These are phyloP conservation scores for Phaffomyces opuntiae DNA, from an alignment of 805 yeast genomes.

Conservation along the genomic window DNA sequence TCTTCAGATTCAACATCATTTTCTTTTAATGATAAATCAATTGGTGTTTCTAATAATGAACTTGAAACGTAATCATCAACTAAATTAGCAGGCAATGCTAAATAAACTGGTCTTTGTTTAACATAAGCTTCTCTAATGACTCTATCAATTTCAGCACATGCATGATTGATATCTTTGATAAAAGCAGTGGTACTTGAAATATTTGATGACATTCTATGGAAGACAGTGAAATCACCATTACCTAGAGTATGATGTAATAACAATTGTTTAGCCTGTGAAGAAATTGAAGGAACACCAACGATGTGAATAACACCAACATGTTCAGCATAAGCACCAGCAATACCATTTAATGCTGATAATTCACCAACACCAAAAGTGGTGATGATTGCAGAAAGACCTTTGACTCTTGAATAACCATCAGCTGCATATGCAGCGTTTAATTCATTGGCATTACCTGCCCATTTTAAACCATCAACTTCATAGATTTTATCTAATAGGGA, in stretches of 20 bases:
- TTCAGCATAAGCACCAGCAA: slow-evolving; percentile 86
- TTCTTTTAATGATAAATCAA: slow-evolving; percentile 50
- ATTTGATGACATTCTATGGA: slow-evolving; percentile 70
- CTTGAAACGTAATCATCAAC: slow-evolving; percentile 60
- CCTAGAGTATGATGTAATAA: slow-evolving; percentile 80
- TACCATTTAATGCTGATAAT: slow-evolving; percentile 74
- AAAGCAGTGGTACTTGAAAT: slow-evolving; percentile 62
- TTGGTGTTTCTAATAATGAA: slow-evolving; percentile 50
- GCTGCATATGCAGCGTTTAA: slow-evolving; percentile 85
- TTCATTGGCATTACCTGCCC: slow-evolving; percentile 92
- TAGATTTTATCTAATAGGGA: slow-evolving; percentile 64
- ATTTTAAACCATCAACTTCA: slow-evolving; percentile 67
- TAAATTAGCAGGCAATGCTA: slow-evolving; percentile 78
- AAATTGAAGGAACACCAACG: slow-evolving; percentile 78
- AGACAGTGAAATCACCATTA: slow-evolving; percentile 74
- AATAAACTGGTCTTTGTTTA: slow-evolving; percentile 73
- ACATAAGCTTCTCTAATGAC: slow-evolving; percentile 66
- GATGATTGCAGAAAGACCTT: slow-evolving; percentile 64
- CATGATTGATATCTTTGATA: slow-evolving; percentile 55
- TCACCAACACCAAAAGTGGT: slow-evolving; percentile 94
- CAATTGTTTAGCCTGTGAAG: slow-evolving; percentile 66
- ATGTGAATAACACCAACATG: slow-evolving; percentile 81
- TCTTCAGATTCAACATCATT: slow-evolving; percentile 57
- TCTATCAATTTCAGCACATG: slow-evolving; percentile 67
- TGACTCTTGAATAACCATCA: slow-evolving; percentile 81